Evolutionary conservation across 495 filamentous ascomycete species (phyloP).

Genomic region (Cryomyces minteri): DNA sequence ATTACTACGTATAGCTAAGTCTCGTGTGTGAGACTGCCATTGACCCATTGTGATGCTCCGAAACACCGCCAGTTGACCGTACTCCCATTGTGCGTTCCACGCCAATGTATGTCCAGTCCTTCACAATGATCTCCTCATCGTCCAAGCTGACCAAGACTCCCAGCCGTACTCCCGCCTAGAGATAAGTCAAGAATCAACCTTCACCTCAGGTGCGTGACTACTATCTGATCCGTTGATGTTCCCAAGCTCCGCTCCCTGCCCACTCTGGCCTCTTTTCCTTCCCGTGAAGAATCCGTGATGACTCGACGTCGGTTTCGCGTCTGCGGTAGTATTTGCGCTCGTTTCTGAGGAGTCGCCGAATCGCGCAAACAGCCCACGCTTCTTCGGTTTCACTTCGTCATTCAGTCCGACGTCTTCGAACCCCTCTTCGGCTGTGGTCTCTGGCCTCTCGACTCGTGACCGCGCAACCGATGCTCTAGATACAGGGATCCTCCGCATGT

Average conservation of each 20-base stretch:
- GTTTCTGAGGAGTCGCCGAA: slow-evolving; percentile 40
- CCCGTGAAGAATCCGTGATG: slow-evolving; percentile 9
- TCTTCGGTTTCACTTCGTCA: slow-evolving; percentile 48
- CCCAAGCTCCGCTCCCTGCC: slow-evolving; percentile 15
- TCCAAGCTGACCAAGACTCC: too few relatives aligned
- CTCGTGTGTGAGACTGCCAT: too few relatives aligned
- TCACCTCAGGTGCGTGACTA: not conserved
- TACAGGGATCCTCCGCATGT: slow-evolving; percentile 41
- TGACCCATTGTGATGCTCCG: too few relatives aligned
- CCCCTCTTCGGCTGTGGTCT: slow-evolving; percentile 38
- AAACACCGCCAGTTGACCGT: too few relatives aligned
- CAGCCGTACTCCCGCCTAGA: not conserved
- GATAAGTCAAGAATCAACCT: not conserved
- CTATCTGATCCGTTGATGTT: slow-evolving; percentile 8
- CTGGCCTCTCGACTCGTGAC: slow-evolving; percentile 2
- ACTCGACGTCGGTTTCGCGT: slow-evolving; percentile 1
- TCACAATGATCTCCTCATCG: too few relatives aligned
- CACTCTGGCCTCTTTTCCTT: slow-evolving; percentile 13
- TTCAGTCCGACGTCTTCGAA: slow-evolving; percentile 88
- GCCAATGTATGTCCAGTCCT: too few relatives aligned
- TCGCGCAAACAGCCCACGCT: slow-evolving; percentile 66
- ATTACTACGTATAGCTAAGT: too few relatives aligned
- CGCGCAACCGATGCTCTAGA: slow-evolving; percentile 18
- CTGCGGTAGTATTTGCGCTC: slow-evolving; percentile 3
- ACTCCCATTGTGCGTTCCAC: too few relatives aligned